Conservation (phyloP, 2,329 filamentous ascomycete species). For the Cadophora gregata region DNA sequence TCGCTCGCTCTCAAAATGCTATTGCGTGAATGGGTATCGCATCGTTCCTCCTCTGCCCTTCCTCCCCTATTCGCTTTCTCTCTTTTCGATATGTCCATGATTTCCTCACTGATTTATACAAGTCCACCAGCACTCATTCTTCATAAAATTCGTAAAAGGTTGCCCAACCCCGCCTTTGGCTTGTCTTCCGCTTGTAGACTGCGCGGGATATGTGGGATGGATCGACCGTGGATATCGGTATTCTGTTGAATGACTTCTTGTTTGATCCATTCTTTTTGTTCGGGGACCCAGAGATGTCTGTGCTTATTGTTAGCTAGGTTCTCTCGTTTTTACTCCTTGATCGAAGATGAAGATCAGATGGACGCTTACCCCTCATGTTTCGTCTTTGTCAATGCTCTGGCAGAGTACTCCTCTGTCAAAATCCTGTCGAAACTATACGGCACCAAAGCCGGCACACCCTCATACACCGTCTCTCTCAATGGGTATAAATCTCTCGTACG, state of each 20-base stretch:
- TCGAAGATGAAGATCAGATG: constrained; percentile 18
- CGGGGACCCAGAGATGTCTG: constrained; percentile 66
- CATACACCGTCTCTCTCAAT: constrained; percentile 74
- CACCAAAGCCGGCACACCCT: constrained; percentile 72
- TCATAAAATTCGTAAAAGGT: constrained; percentile 34
- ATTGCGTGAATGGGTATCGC: constrained; percentile 16
- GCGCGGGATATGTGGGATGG: constrained; percentile 35
- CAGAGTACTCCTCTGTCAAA: constrained; percentile 68
- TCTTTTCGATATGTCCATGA: neutral
- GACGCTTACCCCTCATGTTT: constrained; percentile 64
- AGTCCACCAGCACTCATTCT: neutral
- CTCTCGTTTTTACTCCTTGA: neutral
- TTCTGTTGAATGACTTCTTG: constrained; percentile 31
- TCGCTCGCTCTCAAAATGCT: neutral
- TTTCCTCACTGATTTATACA: neutral
- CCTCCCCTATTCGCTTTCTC: neutral
- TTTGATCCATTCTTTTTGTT: constrained; percentile 65
- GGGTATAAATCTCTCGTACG: constrained; percentile 75
- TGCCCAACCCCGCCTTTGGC: constrained; percentile 31
- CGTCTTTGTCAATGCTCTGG: constrained; percentile 64
- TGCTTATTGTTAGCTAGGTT: constrained; percentile 17
- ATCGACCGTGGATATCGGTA: constrained; percentile 4
- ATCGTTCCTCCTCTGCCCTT: neutral
- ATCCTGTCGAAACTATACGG: constrained; percentile 73
- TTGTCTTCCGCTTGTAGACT: constrained; percentile 32